These are phyloP conservation scores for Blastobotrys niveus DNA, from an alignment of 1,139 yeast genomes.

Conservation along the genomic window DNA sequence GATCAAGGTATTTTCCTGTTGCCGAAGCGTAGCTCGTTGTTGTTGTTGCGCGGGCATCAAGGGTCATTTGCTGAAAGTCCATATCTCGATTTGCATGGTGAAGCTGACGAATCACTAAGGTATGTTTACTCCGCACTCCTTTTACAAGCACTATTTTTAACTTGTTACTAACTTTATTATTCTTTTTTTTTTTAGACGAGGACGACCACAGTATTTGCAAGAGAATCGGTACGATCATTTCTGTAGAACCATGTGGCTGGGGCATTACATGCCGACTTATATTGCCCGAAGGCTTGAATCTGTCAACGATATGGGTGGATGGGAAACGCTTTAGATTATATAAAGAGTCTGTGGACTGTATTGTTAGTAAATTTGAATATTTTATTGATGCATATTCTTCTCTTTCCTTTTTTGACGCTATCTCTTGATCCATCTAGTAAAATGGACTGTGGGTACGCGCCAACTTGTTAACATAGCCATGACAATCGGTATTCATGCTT, in stretches of 20 bases:
- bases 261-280: slow-evolving; percentile 69
- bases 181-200: slow-evolving; percentile 44
- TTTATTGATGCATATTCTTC: too few relatives aligned
- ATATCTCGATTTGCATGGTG: slow-evolving; percentile 82
- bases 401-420: too few relatives aligned
- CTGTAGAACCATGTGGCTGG: slow-evolving; percentile 65
- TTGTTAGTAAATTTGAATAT: too few relatives aligned
- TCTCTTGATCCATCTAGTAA: too few relatives aligned
- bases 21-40: slow-evolving; percentile 67
- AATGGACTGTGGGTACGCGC: too few relatives aligned
- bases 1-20: slow-evolving; percentile 72
- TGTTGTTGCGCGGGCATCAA: slow-evolving; percentile 52
- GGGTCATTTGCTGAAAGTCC: slow-evolving; percentile 88
- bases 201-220: slow-evolving; percentile 66
- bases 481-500: too few relatives aligned
- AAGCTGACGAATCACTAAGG: slow-evolving; percentile 61
- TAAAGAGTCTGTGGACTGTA: too few relatives aligned
- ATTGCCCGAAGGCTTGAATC: slow-evolving; percentile 78
- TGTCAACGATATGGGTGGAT: slow-evolving; percentile 82
- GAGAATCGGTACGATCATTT: slow-evolving; percentile 61
- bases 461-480: too few relatives aligned
- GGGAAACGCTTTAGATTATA: slow-evolving; percentile 69
- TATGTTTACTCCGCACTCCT: too few relatives aligned
- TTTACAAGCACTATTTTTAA: too few relatives aligned
- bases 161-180: too few relatives aligned